Base-by-base conservation (phyloP, 495 filamentous ascomycete genomes). In the Alectoria sarmentosa region DNA sequence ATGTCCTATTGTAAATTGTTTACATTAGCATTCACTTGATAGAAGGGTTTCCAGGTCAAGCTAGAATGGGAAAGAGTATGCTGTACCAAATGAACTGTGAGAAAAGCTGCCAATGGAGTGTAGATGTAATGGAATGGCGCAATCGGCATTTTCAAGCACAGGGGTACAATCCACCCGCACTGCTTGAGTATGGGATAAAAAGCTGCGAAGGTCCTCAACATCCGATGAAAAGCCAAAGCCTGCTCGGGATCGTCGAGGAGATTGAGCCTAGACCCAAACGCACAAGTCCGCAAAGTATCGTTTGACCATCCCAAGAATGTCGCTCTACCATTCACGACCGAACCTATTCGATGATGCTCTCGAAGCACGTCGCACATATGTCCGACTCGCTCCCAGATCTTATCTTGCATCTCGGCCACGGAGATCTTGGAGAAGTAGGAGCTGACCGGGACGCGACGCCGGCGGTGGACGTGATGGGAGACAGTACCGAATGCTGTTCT, bases 361-460 rank as follows among this genome's bases (percentile, higher is more conserved):
- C 49, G 49, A 9, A 55, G 49, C 32, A 55, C 49, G 32, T 55
- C 49, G 32, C 49, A 55, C 49, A 55, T 9, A 26, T 55, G 49
- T 19, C 32, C 49, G 49, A 19, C 49, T 55, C 49, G 11, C n/a
- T 55, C 26, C 49, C 49, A 55, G 10, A 55, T 26, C 17, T 55
- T 55, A 3, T 19, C 11, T 55, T 55, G 49, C 11, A 71, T 54
- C 30, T 67, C 41, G n/a, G 23, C 36, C 7, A 73, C 67, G 8
- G 55, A 59, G 28, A 56, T 38, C 17, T 49, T 67, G 34, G 75
- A 76, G 61, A 77, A 77, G 65, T 72, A 75, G n/a, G 73, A 71
- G 77, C 17, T 82, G 77, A 75, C 76, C 13, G 72, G 65, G 23
- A 64, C 62, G 0, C 74, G 70, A 3, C 73, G 71, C 5, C 67